Percentiles rank a stretch among this genome's conserved stretches.
These are phyloP conservation scores for Penicillium paxilli DNA, from an alignment of 495 filamentous ascomycete species.

Conservation along the genomic window DNA sequence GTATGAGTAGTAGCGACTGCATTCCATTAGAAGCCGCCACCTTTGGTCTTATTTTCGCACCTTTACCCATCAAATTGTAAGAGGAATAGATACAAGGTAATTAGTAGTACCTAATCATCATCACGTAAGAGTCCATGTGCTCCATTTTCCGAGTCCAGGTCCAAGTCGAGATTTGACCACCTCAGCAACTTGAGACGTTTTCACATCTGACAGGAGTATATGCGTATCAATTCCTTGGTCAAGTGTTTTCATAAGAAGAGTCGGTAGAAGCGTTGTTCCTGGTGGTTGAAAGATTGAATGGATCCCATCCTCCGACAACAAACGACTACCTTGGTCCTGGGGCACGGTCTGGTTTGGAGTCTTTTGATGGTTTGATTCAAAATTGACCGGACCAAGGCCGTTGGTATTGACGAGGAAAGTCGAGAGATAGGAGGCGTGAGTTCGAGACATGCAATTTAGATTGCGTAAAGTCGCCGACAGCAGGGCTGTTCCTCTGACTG, in stretches of 20 bases:
- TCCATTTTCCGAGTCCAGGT: constrained; percentile 39
- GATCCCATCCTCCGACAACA: constrained; percentile 22
- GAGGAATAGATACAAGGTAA: too few relatives aligned
- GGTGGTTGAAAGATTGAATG: constrained; percentile 35
- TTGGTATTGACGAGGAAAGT: constrained; percentile 42
- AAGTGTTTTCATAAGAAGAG: constrained; percentile 38
- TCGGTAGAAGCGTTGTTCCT: constrained; percentile 23
- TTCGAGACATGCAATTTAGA: constrained; percentile 33
- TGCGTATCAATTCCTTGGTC: constrained; percentile 46
- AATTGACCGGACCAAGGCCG: constrained; percentile 28
- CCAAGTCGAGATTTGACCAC: constrained; percentile 45
- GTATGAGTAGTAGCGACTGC: constrained; percentile 19
- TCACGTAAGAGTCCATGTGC: constrained; percentile 26
- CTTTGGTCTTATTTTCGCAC: neutral
- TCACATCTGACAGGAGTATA: constrained; percentile 36
- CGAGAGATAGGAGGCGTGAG: constrained; percentile 29
- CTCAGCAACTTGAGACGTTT: constrained; percentile 30
- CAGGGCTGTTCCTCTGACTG: constrained; percentile 37
- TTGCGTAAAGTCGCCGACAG: constrained; percentile 34
- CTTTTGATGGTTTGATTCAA: constrained; percentile 1
- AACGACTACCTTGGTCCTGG: constrained; percentile 5
- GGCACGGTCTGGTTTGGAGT: neutral
- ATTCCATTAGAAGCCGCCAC: constrained; percentile 1
- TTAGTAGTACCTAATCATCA: neutral
- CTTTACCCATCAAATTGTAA: too few relatives aligned